A percentile compares a stretch with the other conserved stretches of the same genome.
phyloP scores from a whole-genome alignment of 768 basidiomycete genomes.

The Xanthoconium stramineum region DNA sequence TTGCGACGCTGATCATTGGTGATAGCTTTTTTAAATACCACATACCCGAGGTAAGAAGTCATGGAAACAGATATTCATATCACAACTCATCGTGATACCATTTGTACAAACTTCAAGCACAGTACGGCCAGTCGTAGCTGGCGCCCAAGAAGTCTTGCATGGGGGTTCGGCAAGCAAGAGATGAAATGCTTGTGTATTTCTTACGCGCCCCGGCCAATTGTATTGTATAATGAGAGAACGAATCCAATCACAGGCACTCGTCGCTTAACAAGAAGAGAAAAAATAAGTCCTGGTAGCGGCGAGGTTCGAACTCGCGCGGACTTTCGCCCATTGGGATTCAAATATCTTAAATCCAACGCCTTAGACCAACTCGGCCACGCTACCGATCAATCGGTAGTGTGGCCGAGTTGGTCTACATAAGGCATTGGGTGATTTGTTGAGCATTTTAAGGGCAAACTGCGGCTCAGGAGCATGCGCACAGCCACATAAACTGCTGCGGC shows the following conservation, averaged over 20 bases:
- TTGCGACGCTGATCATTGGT: neutral
- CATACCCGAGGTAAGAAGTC: neutral
- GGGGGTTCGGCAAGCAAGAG: no score
- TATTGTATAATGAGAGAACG: neutral
- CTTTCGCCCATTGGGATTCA: constrained; percentile 82
- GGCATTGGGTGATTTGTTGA: constrained; percentile 92
- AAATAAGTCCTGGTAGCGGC: constrained; percentile 57
- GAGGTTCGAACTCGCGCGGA: constrained; percentile 92
- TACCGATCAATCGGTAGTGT: constrained; percentile 58
- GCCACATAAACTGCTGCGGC: neutral
- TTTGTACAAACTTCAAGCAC: neutral
- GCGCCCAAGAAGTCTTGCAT: no score
- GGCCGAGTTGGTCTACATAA: constrained; percentile 91
- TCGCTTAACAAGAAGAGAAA: neutral
- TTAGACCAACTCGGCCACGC: constrained; percentile 90
- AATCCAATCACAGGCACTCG: neutral
- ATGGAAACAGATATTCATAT: neutral
- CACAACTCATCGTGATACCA: neutral
- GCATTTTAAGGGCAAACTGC: neutral
- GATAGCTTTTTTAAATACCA: constrained; percentile 28
- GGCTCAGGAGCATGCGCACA: neutral
- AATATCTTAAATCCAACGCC: constrained; percentile 82
- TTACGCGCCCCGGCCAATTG: neutral
- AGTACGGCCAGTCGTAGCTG: neutral
- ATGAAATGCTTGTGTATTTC: no score